Evolutionary conservation across 208 protist species (phyloP).

Genomic region (Acanthamoeba healyi): DNA sequence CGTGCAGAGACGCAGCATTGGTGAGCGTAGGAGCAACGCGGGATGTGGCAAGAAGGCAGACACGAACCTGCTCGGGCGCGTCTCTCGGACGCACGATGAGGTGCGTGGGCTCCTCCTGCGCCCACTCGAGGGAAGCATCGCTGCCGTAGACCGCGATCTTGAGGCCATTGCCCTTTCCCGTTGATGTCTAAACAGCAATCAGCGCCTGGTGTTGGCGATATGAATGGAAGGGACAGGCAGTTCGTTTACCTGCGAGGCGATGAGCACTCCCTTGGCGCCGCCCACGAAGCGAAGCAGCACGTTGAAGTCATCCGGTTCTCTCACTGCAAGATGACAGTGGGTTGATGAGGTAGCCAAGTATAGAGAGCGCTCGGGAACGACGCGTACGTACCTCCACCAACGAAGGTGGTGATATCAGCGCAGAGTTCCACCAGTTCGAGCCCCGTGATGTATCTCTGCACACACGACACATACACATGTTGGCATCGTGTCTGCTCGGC

Average conservation of each 20-base stretch:
- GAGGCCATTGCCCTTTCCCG: background rate
- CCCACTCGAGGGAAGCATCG: background rate
- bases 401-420: slow-evolving; percentile 20
- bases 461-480: background rate
- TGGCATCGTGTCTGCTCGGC: no score
- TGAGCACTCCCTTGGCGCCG: slow-evolving; percentile 26
- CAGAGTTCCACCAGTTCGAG: slow-evolving; percentile 6
- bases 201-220: no score
- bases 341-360: background rate
- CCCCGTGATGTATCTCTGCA: slow-evolving; percentile 19
- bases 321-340: background rate
- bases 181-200: background rate
- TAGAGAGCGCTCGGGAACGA: background rate
- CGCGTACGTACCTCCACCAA: background rate
- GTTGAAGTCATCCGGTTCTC: slow-evolving; percentile 20
- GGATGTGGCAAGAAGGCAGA: no score
- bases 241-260: background rate
- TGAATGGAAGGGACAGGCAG: no score
- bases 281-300: background rate
- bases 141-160: slow-evolving; percentile 8
- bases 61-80: background rate
- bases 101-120: slow-evolving; percentile 17
- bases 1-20: no score
- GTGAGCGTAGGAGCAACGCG: no score
- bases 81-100: slow-evolving; percentile 10